Conservation (phyloP, 2,329 filamentous ascomycete species). For the Fusarium udum region DNA sequence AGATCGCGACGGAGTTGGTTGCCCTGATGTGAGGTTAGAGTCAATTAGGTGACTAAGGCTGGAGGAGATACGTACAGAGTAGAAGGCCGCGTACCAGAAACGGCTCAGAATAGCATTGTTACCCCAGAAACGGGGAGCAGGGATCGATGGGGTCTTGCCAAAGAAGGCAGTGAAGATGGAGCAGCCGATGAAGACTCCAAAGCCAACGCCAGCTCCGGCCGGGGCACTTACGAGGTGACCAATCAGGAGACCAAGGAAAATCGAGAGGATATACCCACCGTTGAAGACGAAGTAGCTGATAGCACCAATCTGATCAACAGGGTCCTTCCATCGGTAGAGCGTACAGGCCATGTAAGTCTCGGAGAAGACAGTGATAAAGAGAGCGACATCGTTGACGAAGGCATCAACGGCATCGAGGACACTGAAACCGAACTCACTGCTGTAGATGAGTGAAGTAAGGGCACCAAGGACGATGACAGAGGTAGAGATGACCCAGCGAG, state of each 20-base stretch:
- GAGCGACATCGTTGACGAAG: slow-evolving; percentile 61
- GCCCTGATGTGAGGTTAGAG: slow-evolving; percentile 50
- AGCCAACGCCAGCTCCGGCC: slow-evolving; percentile 58
- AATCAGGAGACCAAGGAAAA: slow-evolving; percentile 57
- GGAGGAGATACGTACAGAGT: slow-evolving; percentile 55
- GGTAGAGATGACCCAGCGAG: slow-evolving; percentile 55
- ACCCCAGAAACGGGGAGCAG: slow-evolving; percentile 55
- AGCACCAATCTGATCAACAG: slow-evolving; percentile 53
- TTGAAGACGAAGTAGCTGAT: slow-evolving; percentile 55
- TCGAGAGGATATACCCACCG: slow-evolving; percentile 58
- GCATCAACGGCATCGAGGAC: slow-evolving; percentile 61
- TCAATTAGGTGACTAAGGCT: accelerated
- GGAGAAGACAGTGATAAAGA: slow-evolving; percentile 62
- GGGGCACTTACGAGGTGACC: slow-evolving; percentile 54
- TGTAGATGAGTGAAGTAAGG: slow-evolving; percentile 61
- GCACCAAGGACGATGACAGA: slow-evolving; percentile 56
- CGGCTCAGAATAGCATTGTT: slow-evolving; percentile 49
- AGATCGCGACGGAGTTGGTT: slow-evolving; percentile 63
- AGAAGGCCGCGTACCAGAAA: slow-evolving; percentile 62
- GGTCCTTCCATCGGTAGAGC: slow-evolving; percentile 58
- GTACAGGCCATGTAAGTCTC: slow-evolving; percentile 61
- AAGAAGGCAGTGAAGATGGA: slow-evolving; percentile 48
- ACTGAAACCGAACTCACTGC: slow-evolving; percentile 64
- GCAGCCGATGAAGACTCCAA: slow-evolving; percentile 57
- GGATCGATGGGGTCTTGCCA: slow-evolving; percentile 50